Conservation (phyloP, 2,329 filamentous ascomycete genomes). For the Stromatinia cepivora region DNA sequence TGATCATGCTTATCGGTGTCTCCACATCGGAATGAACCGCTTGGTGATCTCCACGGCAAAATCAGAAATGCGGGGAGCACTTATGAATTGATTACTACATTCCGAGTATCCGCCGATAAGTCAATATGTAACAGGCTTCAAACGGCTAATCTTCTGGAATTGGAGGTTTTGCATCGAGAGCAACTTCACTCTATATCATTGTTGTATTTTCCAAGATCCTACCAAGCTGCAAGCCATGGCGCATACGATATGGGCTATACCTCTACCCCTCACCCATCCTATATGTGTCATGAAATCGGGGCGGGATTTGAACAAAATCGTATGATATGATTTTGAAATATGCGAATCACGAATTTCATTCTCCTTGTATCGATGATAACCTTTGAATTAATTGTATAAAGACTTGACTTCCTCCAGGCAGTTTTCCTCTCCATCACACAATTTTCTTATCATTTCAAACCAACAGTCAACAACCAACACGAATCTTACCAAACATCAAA, state of each 20-base stretch:
- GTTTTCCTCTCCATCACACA: not conserved
- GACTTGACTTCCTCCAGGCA: not conserved
- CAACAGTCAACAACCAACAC: not conserved
- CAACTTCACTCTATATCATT: not conserved
- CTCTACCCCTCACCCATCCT: not conserved
- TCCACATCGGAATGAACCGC: not conserved
- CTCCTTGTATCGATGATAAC: not conserved
- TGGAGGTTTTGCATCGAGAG: not conserved
- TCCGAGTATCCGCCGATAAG: constrained; percentile 8
- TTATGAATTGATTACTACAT: constrained; percentile 2
- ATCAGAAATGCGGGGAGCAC: not conserved
- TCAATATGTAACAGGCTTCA: not conserved
- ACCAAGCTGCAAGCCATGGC: not conserved
- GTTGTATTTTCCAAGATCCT: not conserved
- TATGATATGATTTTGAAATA: constrained; percentile 1
- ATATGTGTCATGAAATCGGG: not conserved
- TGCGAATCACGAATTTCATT: not conserved
- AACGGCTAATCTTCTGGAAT: constrained; percentile 10
- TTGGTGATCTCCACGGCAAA: not conserved
- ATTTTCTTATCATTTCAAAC: not conserved
- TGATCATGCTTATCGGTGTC: not conserved
- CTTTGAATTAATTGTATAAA: constrained; percentile 18
- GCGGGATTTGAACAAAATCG: constrained; percentile 17
- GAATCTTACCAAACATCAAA: not conserved
- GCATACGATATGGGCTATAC: not conserved